A percentile compares a stretch with the other conserved stretches of the same genome.
Evolutionary conservation across 495 filamentous ascomycete species (phyloP).

Genomic region (Parachaetomium inaequale): DNA sequence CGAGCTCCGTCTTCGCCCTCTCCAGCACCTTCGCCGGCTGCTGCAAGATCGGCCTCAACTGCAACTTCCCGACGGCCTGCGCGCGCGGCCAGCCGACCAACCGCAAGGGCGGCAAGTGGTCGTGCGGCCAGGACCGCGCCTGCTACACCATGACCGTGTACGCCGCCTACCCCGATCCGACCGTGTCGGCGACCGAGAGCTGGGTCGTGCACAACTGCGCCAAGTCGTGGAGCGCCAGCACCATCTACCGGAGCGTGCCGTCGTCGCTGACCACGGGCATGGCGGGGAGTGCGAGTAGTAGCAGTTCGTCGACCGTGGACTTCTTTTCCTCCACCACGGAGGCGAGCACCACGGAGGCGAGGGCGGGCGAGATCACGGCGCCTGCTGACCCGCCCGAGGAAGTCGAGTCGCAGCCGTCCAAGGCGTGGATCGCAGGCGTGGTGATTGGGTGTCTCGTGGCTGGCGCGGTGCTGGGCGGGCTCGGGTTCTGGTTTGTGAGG

Average conservation of each 20-base stretch:
- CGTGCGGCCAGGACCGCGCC: not conserved
- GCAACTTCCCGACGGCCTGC: conserved; percentile 13
- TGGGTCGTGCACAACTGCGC: conserved; percentile 18
- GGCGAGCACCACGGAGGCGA: not conserved
- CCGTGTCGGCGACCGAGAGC: conserved; percentile 14
- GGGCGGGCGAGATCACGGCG: not conserved
- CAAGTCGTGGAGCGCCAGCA: conserved; percentile 3
- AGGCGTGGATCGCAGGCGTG: not conserved
- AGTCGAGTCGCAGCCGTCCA: not conserved
- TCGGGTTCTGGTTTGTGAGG: not conserved
- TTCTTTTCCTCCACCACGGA: too few relatives aligned
- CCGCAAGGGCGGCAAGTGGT: not conserved
- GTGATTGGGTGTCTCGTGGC: not conserved
- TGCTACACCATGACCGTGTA: conserved; percentile 23
- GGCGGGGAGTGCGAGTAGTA: not conserved
- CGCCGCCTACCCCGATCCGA: conserved; percentile 11
- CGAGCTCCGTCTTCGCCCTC: conserved; percentile 6
- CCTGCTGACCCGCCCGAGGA: too few relatives aligned
- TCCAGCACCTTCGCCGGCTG: not conserved
- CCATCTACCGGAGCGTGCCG: conserved; percentile 6
- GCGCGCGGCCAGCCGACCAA: not conserved
- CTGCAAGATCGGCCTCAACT: conserved; percentile 8
- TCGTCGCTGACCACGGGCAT: not conserved
- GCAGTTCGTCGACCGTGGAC: not conserved
- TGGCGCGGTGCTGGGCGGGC: not conserved